Base-by-base conservation (phyloP, 495 filamentous ascomycete genomes). In the Hypomontagnella monticulosa region DNA sequence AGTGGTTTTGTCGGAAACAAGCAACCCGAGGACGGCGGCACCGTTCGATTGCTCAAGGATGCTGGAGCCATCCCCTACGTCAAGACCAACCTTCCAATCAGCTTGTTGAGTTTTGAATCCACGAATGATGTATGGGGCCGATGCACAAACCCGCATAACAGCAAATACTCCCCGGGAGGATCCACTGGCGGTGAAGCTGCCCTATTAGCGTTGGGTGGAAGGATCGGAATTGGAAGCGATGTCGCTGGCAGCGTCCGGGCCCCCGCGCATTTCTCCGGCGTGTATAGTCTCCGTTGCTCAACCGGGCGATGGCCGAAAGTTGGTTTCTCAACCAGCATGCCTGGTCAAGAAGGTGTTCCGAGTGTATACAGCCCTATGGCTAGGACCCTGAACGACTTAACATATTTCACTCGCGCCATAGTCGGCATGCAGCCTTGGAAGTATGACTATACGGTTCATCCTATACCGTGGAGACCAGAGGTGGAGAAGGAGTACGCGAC, bases 51-150 rank as follows among this genome's bases (percentile, higher is more conserved):
- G 12, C 78, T 97, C 27, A 96, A 96, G 69, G 93, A 97, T 76
- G 92, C 93, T n/a, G 90, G 91, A n/a, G 95, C 95, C 3, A 83
- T 99, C 0, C 95, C 95, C 0, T 97, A 97, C 74, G 92, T 93
- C 14, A 99, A 98, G 81, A 99, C 95, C 1, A 94, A 95, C 55
- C 71, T 95, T n/a, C 95, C 95, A 3, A 90, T 94, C 50, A 96
- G 94, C 0, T 84, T 99, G 6, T 82, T 98, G 50, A 93, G 89
- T 30, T 98, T 98, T 70, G 95, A 98, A 75, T 93, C 90, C 15
- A 88, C 87, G 42, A 99, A 96, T 76, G 93, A 93, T 61, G 88
- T 97, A 18, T 93, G 89, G 89, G 93, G 95, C 20, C 85, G 86
- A 16, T 89, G 87, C 60, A 86, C 80, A 11, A 98, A 97, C 74